Conservation (phyloP, 345 rosid species). For the Eucalyptus sp. region DNA sequence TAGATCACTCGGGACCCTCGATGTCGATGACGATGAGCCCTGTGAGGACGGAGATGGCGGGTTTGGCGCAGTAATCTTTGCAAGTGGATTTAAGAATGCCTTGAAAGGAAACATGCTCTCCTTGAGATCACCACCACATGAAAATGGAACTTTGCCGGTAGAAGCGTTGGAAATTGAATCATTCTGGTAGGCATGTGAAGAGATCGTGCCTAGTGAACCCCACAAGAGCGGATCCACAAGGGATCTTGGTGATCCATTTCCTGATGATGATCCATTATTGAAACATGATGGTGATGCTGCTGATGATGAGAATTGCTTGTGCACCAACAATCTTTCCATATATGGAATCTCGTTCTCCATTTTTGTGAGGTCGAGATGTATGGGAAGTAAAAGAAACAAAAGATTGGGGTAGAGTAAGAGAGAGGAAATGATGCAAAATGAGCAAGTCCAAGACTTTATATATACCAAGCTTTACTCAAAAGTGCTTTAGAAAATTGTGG, state of each 20-base stretch:
- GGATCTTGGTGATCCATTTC: neutral
- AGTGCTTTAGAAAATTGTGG: conserved; percentile 1
- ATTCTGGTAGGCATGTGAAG: conserved; percentile 5
- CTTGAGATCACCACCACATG: conserved; percentile 8
- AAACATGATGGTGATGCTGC: neutral
- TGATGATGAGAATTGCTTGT: neutral
- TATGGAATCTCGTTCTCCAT: conserved; percentile 32
- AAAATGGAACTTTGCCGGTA: conserved; percentile 1
- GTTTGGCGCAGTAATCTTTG: neutral
- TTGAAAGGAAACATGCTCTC: conserved; percentile 10
- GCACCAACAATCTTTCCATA: conserved; percentile 29
- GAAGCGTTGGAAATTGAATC: conserved; percentile 1
- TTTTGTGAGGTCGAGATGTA: neutral
- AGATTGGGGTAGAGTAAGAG: neutral
- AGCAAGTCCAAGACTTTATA: conserved; percentile 11
- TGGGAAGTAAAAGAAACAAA: neutral
- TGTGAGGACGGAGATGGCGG: conserved; percentile 12
- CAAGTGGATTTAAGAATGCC: conserved; percentile 33
- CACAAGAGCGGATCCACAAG: neutral
- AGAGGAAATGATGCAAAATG: conserved; percentile 19
- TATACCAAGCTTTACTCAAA: neutral
- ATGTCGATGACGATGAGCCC: conserved; percentile 3
- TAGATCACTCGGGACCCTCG: conserved; percentile 35
- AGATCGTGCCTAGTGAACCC: conserved; percentile 11
- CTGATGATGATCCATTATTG: neutral